Base-by-base conservation (phyloP, 1,284 basidiomycete species). In the Exsudoporus floridanus region DNA sequence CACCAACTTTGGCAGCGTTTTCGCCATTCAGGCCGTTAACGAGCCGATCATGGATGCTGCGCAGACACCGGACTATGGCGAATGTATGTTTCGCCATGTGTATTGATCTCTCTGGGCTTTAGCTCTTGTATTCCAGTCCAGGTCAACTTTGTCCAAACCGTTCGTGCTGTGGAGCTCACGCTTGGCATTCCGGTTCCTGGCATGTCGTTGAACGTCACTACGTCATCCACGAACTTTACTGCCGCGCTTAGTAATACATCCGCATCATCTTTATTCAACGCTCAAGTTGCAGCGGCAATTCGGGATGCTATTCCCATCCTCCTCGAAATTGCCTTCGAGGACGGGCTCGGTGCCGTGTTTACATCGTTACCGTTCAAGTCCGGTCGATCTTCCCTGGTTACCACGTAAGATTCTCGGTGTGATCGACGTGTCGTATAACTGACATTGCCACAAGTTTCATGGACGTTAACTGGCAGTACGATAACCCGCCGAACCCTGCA, bases 391-490 rank as follows among this genome's bases (percentile, higher is more conserved):
- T 67, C 78, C 1, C 67, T 87, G 48, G 67, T 77, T 3, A 81
- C 84, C 4, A 85, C 8, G 69, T 69, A 52, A 55, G 52, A 6
- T 38, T 40, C 19, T 1, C 7, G 19, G 7, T 46, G 33, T 37
- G 1, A 4, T 6, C 27, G 16, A 7, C 8, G 10, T n/a, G 38
- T 10, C 16, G 7, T 28, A 13, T 37, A n/a, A 3, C 41, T 64
- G 18, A 66, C 21, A n/a, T 19, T 7, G 4, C 7, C 2, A 12
- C 5, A 39, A 90, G 87, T 56, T 88, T 89, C 66, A 89, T 89
- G 86, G 87, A 91, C 60, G 62, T 85, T 46, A 81, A 79, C 57
- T 91, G 88, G 88, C 89, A 91, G 63, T 69, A 74, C 60, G 77
- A 83, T 60, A 75, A 81, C 64, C 84, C 83, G 14, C 19, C 85